Percentiles rank a stretch among this genome's conserved stretches.
These are phyloP conservation scores for Pleurotus citrinopileatus DNA, from an alignment of 768 basidiomycete species.

Conservation along the genomic window DNA sequence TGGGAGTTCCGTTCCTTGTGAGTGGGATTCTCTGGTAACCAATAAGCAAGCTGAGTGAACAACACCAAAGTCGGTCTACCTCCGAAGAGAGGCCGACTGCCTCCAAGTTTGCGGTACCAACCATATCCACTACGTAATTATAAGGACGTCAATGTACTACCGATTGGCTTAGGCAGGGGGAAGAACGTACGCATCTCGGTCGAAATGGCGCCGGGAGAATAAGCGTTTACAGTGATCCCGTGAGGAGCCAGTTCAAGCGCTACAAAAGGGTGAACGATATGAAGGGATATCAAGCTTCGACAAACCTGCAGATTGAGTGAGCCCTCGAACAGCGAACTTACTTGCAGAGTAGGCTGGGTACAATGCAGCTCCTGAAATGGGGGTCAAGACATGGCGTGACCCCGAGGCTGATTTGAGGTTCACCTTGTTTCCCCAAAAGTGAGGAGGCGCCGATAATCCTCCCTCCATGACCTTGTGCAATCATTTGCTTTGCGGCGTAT, in stretches of 20 bases:
- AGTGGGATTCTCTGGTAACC: conserved; percentile 11
- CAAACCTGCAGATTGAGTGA: conserved; percentile 36
- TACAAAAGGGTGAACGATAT: conserved; percentile 10
- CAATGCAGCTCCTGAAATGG: neutral
- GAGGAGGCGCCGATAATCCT: conserved; percentile 38
- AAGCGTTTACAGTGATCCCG: conserved; percentile 41
- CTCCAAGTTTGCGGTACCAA: neutral
- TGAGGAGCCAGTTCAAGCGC: conserved; percentile 34
- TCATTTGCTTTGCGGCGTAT: conserved; percentile 34
- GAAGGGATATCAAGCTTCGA: neutral
- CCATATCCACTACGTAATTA: too few species aligned
- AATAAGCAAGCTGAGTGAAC: neutral
- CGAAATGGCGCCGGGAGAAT: conserved; percentile 30
- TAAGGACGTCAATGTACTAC: too few species aligned
- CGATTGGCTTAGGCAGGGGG: too few species aligned
- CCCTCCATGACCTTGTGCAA: conserved; percentile 37
- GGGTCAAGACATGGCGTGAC: neutral
- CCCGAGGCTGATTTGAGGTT: neutral
- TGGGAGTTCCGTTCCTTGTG: too few species aligned
- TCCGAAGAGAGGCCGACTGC: neutral
- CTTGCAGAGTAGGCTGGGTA: conserved; percentile 29
- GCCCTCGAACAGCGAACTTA: conserved; percentile 41
- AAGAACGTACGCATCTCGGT: conserved; percentile 12
- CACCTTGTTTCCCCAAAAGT: conserved; percentile 34
- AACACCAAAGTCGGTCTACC: neutral